Percentiles rank a stretch among this genome's conserved stretches.
These are phyloP conservation scores for Fusarium humuli DNA, from an alignment of 2,329 filamentous ascomycete genomes.

Conservation along the genomic window DNA sequence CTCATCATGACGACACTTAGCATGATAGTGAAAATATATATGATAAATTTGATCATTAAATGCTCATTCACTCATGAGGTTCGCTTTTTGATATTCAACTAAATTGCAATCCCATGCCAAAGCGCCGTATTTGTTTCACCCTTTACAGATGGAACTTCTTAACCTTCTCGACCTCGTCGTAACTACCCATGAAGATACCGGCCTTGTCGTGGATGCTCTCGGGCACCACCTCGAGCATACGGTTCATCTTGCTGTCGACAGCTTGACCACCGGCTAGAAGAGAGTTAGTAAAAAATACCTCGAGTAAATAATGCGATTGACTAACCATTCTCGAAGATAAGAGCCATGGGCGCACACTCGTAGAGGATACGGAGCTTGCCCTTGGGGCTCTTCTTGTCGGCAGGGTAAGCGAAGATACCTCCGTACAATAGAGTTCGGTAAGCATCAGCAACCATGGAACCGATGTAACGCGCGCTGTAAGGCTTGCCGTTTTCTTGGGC, in stretches of 20 bases:
- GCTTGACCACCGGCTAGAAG: conserved; percentile 86
- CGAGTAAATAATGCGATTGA: conserved; percentile 24
- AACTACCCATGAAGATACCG: conserved; percentile 96
- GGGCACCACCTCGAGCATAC: conserved; percentile 89
- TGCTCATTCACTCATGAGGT: conserved; percentile 43
- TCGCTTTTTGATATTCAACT: conserved; percentile 40
- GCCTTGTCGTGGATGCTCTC: conserved; percentile 95
- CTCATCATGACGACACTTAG: conserved; percentile 25
- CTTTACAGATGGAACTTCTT: conserved; percentile 76
- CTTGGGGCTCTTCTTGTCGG: conserved; percentile 98
- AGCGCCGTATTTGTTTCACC: conserved; percentile 15
- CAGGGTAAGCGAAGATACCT: conserved; percentile 96
- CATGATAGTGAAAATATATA: conserved; percentile 22
- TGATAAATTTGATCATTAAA: conserved; percentile 42
- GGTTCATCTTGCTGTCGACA: conserved; percentile 88
- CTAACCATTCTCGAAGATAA: conserved; percentile 98
- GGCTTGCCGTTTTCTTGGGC: conserved; percentile 82
- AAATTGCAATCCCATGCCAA: conserved; percentile 36
- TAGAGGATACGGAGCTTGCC: conserved; percentile 97
- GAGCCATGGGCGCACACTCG: conserved; percentile 98
- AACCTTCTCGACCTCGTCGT: conserved; percentile 95
- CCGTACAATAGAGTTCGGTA: conserved; percentile 96
- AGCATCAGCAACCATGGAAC: conserved; percentile 97
- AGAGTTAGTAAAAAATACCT: conserved; percentile 43
- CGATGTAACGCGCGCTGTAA: conserved; percentile 95